phyloP scores from a whole-genome alignment of 495 filamentous ascomycete genomes.

The Daldinia decipiens region DNA sequence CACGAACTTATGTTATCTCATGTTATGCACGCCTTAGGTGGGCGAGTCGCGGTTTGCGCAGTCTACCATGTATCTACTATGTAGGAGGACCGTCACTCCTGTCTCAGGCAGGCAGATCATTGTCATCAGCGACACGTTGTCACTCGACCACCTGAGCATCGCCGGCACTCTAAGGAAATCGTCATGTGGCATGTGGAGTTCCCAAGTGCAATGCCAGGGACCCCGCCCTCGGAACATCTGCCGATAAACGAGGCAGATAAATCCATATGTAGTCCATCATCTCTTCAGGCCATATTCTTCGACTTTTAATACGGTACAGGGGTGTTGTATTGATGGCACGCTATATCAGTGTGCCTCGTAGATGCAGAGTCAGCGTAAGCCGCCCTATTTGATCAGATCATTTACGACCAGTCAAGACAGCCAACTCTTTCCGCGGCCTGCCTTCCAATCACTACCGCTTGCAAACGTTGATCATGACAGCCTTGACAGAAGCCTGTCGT shows the following conservation, averaged over 20 bases:
- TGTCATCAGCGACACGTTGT: conserved; percentile 41
- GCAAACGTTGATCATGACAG: conserved; percentile 45
- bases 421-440: conserved; percentile 39
- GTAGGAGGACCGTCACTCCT: conserved; percentile 28
- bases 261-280: conserved; percentile 15
- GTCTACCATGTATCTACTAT: conserved; percentile 10
- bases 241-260: conserved; percentile 39
- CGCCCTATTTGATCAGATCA: conserved; percentile 45
- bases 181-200: conserved; percentile 45
- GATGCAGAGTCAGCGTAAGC: conserved; percentile 40
- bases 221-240: conserved; percentile 45
- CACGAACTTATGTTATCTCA: conserved; percentile 32
- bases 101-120: conserved; percentile 43
- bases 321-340: conserved; percentile 27
- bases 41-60: conserved; percentile 29
- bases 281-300: conserved; percentile 10
- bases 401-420: conserved; percentile 44
- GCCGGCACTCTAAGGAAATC: conserved; percentile 34
- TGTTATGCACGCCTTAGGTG: conserved; percentile 25
- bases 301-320: conserved; percentile 9
- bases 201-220: conserved; percentile 28
- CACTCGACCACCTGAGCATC: conserved; percentile 33
- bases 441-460: conserved; percentile 45
- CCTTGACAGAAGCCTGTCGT: conserved; percentile 51
- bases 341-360: conserved; percentile 35